A percentile compares a stretch with the other conserved stretches of the same genome.
phyloP scores from a whole-genome alignment of 768 basidiomycete species.

The Suillus lakei region DNA sequence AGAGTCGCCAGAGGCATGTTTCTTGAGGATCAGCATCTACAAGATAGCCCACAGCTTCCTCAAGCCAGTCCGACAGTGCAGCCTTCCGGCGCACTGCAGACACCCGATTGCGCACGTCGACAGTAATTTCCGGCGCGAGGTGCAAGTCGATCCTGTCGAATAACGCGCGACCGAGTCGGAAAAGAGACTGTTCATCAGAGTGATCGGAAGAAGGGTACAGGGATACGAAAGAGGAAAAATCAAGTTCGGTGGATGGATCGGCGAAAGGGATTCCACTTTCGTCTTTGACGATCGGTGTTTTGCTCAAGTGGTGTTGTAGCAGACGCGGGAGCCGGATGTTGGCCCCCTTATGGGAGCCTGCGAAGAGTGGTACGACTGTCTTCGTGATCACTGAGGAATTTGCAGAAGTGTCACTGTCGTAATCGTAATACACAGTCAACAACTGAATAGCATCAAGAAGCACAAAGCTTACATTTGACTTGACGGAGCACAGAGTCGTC shows the following conservation, averaged over 20 bases:
- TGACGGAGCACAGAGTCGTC: slow-evolving; percentile 67
- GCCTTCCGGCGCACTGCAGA: slow-evolving; percentile 71
- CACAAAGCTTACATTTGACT: slow-evolving; percentile 53
- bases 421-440: slow-evolving; percentile 1
- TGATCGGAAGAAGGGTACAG: slow-evolving; percentile 74
- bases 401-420: slow-evolving; percentile 54
- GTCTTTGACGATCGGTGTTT: slow-evolving; percentile 73
- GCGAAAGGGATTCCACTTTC: slow-evolving; percentile 74
- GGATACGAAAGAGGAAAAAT: slow-evolving; percentile 78
- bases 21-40: slow-evolving; percentile 75
- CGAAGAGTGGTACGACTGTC: slow-evolving; percentile 50
- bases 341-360: slow-evolving; percentile 36
- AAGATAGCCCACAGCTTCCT: slow-evolving; percentile 65
- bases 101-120: slow-evolving; percentile 67
- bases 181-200: slow-evolving; percentile 77
- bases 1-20: slow-evolving; percentile 46
- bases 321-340: slow-evolving; percentile 58
- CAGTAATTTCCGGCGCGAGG: slow-evolving; percentile 55
- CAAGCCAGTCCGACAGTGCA: slow-evolving; percentile 85
- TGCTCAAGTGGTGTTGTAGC: slow-evolving; percentile 75
- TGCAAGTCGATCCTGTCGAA: slow-evolving; percentile 84
- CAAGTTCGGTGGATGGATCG: slow-evolving; percentile 61
- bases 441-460: slow-evolving; percentile 14
- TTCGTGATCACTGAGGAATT: slow-evolving; percentile 65
- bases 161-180: slow-evolving; percentile 86